Percentiles rank a stretch among this genome's conserved stretches.
Evolutionary conservation across 129 eudicot species (phyloP).

Genomic region (Flaveria brownii): DNA sequence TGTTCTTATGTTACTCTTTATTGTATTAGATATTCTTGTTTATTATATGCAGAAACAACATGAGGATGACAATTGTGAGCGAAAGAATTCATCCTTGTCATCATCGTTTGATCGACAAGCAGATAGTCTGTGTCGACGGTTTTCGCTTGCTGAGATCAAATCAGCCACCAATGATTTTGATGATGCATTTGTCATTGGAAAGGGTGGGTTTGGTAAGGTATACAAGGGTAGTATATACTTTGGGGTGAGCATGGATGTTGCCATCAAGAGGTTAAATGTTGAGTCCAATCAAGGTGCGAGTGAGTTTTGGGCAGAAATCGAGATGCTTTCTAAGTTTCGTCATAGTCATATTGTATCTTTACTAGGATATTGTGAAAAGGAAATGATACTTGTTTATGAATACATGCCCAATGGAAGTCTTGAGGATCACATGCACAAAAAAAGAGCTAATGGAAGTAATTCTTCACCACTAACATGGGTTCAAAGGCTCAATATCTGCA

Average conservation of each 20-base stretch:
- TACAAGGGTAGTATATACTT: conserved; percentile 31
- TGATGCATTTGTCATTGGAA: conserved; percentile 32
- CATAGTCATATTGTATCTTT: conserved; percentile 37
- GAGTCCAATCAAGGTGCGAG: conserved; percentile 38
- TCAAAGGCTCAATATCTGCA: conserved; percentile 33
- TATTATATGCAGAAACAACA: conserved; percentile 28
- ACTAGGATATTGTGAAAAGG: conserved; percentile 31
- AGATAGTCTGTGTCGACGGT: conserved; percentile 17
- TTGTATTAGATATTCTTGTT: conserved; percentile 15
- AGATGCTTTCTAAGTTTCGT: conserved; percentile 41
- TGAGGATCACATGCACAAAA: conserved; percentile 32
- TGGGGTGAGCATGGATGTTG: conserved; percentile 18
- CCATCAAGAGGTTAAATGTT: conserved; percentile 34
- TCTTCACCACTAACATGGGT: conserved; percentile 23
- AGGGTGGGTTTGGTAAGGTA: conserved; percentile 40
- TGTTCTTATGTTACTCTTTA: conserved; percentile 19
- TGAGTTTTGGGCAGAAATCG: conserved; percentile 34
- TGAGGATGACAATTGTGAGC: conserved; percentile 14
- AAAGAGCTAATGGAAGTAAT: background rate
- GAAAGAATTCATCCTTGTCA: conserved; percentile 18
- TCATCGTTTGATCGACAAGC: background rate
- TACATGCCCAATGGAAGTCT: conserved; percentile 37
- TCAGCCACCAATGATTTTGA: conserved; percentile 34
- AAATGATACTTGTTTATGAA: conserved; percentile 38
- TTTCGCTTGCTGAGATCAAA: conserved; percentile 37